Evolutionary conservation across 805 yeast species (phyloP).

Genomic region (Saturnispora halmiae): DNA sequence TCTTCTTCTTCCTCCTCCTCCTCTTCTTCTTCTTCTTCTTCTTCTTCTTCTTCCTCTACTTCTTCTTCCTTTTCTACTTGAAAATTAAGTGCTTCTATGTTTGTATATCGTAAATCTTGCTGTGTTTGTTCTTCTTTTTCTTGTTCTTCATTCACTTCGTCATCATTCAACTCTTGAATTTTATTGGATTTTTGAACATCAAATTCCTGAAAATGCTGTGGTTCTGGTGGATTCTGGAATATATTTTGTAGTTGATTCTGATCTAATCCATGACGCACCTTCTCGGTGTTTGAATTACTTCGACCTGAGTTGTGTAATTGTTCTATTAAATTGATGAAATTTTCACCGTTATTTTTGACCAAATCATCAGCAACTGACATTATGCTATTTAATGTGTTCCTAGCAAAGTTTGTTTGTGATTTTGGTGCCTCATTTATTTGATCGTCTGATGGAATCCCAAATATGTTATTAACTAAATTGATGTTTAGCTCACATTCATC

Average conservation of each 20-base stretch:
- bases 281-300: constrained; percentile 19
- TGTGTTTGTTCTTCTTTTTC: not conserved
- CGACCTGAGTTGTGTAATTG: constrained; percentile 40
- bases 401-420: constrained; percentile 3
- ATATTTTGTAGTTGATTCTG: not conserved
- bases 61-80: constrained; percentile 13
- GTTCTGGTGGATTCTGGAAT: not conserved
- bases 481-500: constrained; percentile 30
- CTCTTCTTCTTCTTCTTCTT: constrained; percentile 14
- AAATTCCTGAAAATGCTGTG: not conserved
- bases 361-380: constrained; percentile 67
- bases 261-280: not conserved
- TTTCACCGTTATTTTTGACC: constrained; percentile 66
- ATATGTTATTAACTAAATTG: constrained; percentile 21
- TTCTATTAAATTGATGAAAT: constrained; percentile 74
- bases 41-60: constrained; percentile 11
- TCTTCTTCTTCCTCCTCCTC: constrained; percentile 16
- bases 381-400: constrained; percentile 10
- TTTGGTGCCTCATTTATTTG: constrained; percentile 3
- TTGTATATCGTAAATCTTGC: constrained; percentile 5
- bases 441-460: constrained; percentile 18
- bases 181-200: not conserved
- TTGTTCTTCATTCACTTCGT: constrained; percentile 21
- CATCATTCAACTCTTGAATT: constrained; percentile 13
- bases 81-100: constrained; percentile 11